Conservation (phyloP, 495 filamentous ascomycete species). For the Pyrenula massariospora region DNA sequence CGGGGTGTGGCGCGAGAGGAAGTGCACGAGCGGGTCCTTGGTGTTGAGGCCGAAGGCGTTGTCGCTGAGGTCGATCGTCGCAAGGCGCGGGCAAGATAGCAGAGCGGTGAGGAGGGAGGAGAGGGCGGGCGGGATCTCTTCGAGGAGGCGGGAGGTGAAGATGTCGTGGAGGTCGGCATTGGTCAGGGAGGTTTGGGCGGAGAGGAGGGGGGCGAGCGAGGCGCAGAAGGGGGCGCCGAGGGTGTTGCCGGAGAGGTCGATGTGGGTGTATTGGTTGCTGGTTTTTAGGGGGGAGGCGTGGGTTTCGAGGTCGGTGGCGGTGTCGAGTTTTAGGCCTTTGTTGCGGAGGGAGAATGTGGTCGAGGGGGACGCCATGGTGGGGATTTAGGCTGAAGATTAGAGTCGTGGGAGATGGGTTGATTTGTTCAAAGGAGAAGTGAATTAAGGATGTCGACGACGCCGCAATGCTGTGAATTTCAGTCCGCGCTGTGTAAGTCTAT, state of each 20-base stretch:
- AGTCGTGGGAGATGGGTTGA: background rate
- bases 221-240: conserved; percentile 79
- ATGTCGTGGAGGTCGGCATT: conserved; percentile 89
- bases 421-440: conserved; percentile 4
- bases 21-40: conserved; percentile 69
- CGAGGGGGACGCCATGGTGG: conserved; percentile 38
- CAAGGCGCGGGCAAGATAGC: conserved; percentile 66
- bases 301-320: conserved; percentile 71
- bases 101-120: conserved; percentile 75
- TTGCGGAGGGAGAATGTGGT: conserved; percentile 86
- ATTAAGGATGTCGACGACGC: too few species aligned
- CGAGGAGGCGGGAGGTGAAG: conserved; percentile 87
- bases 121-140: conserved; percentile 86
- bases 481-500: too few species aligned
- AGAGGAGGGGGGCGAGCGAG: conserved; percentile 66
- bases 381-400: conserved; percentile 15
- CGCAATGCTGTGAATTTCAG: too few species aligned
- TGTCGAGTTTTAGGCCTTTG: conserved; percentile 83
- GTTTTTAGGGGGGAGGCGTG: conserved; percentile 65
- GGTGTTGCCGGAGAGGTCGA: conserved; percentile 80
- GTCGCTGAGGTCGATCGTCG: conserved; percentile 90
- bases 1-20: conserved; percentile 73
- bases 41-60: conserved; percentile 97
- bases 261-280: conserved; percentile 66
- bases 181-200: conserved; percentile 70